Evolutionary conservation across 805 yeast genomes (phyloP), one percentile per base, ranked within the genome.

Genomic region (Starmerella apis): DNA sequence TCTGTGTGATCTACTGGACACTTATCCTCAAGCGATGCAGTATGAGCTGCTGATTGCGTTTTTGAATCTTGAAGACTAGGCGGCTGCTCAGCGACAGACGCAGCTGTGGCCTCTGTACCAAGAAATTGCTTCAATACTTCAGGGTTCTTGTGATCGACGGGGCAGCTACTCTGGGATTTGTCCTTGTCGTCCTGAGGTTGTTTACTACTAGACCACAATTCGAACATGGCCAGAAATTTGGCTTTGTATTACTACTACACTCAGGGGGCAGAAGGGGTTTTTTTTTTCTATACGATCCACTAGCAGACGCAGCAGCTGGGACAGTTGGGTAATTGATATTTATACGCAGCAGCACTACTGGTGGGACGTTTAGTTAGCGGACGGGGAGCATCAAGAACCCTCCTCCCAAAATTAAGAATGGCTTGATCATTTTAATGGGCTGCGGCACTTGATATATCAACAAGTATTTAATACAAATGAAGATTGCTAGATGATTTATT

Each of bases 1-100:
- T 55, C 45, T 24, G 43, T 53, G 46, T 56, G 60, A 44, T 56
- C 57, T 4, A 56, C 58, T 9, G 60, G 60, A 23, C 60, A 56
- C 25, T 20, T 36, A n/a, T 44, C 41, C 16, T 37, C 42, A 20
- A 20, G n/a, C 16, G 8, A 18, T 14, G 35, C 16, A 2, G 16
- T 13, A 14, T 2, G 35, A 31, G 35, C 35, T 31, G n/a, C 7
- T 7, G 37, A 18, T 22, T 16, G 37, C n/a, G 35, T 14, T 31
- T 18, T 14, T 5, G 35, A 14, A 5, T 31, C 35, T 14, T 31
- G 14, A 11, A 6, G 35, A 11, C 18, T 9, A 14, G 11, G n/a
- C n/a, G n/a, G 35, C 6, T 31, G 35, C 23, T 33, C 14, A 16
- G 20, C 22, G 38, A 7, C 38, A 7, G 24, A 4, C 25, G 30